Conservation (phyloP, 805 yeast species). For the Wickerhamomyces pijperi region DNA sequence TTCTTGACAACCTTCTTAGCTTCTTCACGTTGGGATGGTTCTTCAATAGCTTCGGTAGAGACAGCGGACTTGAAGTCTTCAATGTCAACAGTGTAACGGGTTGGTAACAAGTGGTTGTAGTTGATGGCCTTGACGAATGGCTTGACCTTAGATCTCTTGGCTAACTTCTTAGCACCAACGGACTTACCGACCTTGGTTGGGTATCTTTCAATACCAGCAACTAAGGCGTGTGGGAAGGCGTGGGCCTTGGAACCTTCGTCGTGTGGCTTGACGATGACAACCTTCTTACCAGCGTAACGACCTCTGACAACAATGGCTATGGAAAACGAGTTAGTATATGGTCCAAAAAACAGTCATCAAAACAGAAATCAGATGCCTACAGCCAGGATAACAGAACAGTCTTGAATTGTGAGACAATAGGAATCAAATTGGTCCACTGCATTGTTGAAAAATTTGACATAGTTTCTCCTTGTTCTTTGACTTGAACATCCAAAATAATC, state of each 20-base stretch:
- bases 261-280: slow-evolving; percentile 93
- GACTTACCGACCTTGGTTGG: slow-evolving; percentile 94
- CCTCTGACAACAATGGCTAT: slow-evolving; percentile 54
- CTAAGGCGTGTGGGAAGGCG: slow-evolving; percentile 98
- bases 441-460: too few species aligned
- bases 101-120: slow-evolving; percentile 99
- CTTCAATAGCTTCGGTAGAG: slow-evolving; percentile 85
- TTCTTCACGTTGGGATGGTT: slow-evolving; percentile 96
- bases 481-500: too few species aligned
- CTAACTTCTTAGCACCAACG: slow-evolving; percentile 91
- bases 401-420: too few species aligned
- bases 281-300: slow-evolving; percentile 99
- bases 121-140: slow-evolving; percentile 96
- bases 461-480: too few species aligned
- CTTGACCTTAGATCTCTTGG: slow-evolving; percentile 95
- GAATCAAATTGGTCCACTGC: too few species aligned
- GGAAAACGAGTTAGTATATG: not conserved
- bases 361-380: too few species aligned
- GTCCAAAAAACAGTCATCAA: not conserved
- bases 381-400: too few species aligned
- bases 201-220: slow-evolving; percentile 97
- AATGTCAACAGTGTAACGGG: slow-evolving; percentile 96
- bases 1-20: slow-evolving; percentile 97
- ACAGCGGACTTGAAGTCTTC: slow-evolving; percentile 87
- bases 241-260: slow-evolving; percentile 98